phyloP scores from a whole-genome alignment of 192 early-diverging fungal species.

The Dispira simplex region DNA sequence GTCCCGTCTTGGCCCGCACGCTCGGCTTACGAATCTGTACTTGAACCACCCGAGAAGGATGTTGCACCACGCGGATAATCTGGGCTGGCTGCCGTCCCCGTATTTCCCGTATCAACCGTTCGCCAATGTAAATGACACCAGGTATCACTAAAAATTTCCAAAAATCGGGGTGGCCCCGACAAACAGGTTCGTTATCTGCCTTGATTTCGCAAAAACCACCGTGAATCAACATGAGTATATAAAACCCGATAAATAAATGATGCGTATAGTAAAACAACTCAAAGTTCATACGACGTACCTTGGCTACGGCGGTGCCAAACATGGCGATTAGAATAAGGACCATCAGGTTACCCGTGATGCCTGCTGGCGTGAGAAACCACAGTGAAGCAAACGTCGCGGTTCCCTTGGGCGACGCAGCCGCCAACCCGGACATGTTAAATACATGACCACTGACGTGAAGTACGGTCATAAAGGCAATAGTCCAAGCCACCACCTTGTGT shows the following conservation, averaged over 20 bases:
- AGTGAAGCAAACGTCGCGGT: constrained; percentile 15
- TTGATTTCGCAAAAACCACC: constrained; percentile 35
- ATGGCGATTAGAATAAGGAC: constrained; percentile 41
- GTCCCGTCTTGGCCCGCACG: constrained; percentile 39
- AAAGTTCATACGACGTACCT: constrained; percentile 38
- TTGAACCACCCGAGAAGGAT: constrained; percentile 57
- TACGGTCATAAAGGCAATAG: constrained; percentile 42
- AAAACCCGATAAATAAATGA: constrained; percentile 54
- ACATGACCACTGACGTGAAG: constrained; percentile 41
- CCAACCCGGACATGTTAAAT: constrained; percentile 34
- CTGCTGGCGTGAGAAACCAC: constrained; percentile 28
- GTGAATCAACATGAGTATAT: constrained; percentile 53
- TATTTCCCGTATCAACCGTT: constrained; percentile 42
- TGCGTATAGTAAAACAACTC: constrained; percentile 70
- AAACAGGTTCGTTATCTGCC: constrained; percentile 22
- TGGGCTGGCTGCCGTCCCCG: constrained; percentile 37
- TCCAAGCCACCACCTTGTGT: constrained; percentile 55
- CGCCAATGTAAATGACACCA: constrained; percentile 37
- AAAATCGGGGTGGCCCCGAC: constrained; percentile 28
- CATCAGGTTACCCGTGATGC: constrained; percentile 56
- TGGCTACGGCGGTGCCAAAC: constrained; percentile 31
- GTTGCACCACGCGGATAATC: constrained; percentile 54
- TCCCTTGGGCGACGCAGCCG: constrained; percentile 12
- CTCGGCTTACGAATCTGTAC: constrained; percentile 43
- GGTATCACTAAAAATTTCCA: constrained; percentile 44